Conservation (phyloP, 306 rosid genomes). For the Cucurbita pepo region DNA sequence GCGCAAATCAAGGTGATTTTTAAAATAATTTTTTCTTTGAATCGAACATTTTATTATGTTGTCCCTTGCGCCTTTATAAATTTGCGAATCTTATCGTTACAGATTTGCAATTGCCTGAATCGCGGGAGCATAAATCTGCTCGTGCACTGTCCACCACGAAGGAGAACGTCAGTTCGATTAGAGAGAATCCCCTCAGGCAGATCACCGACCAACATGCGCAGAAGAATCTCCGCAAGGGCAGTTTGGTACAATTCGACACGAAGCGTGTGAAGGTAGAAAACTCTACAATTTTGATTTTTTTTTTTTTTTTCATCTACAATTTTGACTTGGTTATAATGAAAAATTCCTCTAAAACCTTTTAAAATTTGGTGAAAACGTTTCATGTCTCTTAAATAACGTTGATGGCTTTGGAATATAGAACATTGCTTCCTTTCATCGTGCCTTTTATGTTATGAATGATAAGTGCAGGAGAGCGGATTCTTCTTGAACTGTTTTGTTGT, state of each 20-base stretch:
- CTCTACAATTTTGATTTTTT: no score
- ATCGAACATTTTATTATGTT: neutral
- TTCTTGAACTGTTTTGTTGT: neutral
- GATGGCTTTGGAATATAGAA: neutral
- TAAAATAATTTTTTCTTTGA: neutral
- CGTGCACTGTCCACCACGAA: constrained; percentile 51
- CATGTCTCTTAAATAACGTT: neutral
- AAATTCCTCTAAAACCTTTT: neutral
- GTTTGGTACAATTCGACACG: constrained; percentile 1
- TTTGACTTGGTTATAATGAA: neutral
- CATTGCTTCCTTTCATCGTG: neutral
- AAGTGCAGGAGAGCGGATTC: neutral
- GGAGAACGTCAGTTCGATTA: constrained; percentile 25
- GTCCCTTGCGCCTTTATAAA: neutral
- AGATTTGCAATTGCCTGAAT: constrained; percentile 28
- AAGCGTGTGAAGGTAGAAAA: constrained; percentile 13
- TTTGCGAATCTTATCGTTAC: neutral
- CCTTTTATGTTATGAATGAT: neutral
- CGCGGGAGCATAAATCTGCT: constrained; percentile 49
- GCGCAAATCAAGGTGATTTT: constrained; percentile 28
- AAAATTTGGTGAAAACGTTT: neutral
- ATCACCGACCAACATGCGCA: constrained; percentile 25
- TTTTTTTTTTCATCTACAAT: no score
- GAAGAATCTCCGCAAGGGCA: constrained; percentile 11
- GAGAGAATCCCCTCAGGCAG: constrained; percentile 34